Base-by-base conservation (phyloP, 176 grass and related monocot genomes). In the Lolium multiflorum region DNA sequence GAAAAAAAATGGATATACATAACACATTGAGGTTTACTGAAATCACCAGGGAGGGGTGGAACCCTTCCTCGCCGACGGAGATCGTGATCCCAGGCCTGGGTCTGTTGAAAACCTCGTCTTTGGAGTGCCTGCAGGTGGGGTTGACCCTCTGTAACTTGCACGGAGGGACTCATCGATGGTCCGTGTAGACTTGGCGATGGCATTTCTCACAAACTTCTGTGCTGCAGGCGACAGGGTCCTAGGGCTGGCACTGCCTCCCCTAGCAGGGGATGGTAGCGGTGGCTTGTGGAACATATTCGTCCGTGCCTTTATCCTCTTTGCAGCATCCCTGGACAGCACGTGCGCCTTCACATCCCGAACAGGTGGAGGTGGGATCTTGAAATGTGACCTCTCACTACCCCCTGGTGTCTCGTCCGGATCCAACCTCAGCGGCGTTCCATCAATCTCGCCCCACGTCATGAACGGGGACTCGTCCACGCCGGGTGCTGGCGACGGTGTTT, bases 401-500 rank as follows among this genome's bases (percentile, higher is more conserved):
- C 76, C 57, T 2, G 88, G 82, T 16, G 87, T 85, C 61, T 94
- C 88, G 26, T 98, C 94, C 6, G 81, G 52, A 77, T 98, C 97
- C 85, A 96, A 80, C 78, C 93, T 91, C 82, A 98, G 31, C 0
- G 97, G 97, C 9, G 97, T 96, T 26, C 97, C 97, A 5, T 96
- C 90, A 61, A 98, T 98, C 80, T 98, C 97, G 62, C 93, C 93
- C 96, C 97, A 98, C 2, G 97, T 98, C 97, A 98, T 98, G 84
- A 98, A 91, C 0, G 97, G 93, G 0, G 97, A 98, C 76, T 96
- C 97, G 67, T 96, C 97, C n/a, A 90, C 90, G 39, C 97, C 97
- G 2, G 97, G 94, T 9, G 90, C 97, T 7, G 94, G 97, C 0
- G 93, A 98, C 1, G 97, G 97, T 0, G 97, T 98, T 50, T 86